Base-by-base conservation (phyloP, 371 early-diverging fungal genomes). In the Actinomortierella ambigua region DNA sequence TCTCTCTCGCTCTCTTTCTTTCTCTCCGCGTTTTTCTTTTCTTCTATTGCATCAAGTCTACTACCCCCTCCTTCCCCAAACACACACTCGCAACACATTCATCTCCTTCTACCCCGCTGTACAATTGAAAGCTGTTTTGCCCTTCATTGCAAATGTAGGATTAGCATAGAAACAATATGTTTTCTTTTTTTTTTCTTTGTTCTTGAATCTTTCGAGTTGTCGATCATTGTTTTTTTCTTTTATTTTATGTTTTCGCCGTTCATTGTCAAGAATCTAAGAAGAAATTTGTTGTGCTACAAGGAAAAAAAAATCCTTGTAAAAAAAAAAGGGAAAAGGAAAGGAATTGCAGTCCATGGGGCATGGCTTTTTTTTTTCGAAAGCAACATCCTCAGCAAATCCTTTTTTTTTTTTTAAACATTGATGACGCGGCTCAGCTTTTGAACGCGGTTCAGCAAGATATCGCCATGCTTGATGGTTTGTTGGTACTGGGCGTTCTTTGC, bases 401-500 rank as follows among this genome's bases (percentile, higher is more conserved):
- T 20, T 20, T 56, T 46, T 56, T 46, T 17, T 54, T 22, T 55
- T 78, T 83, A 89, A 66, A 89, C 88, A 69, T 89, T 92, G 65
- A 95, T 92, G 55, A 98, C 95, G 50, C 98, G 87, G 61, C 94
- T 91, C 57, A 98, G 83, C 75, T 97, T 98, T 82, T 99, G 99
- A 52, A 99, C 86, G 63, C 95, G 90, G 80, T 95, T 98, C 69
- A 98, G 82, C 63, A 99, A 81, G 63, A 94, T 58, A 79, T 99
- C 99, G 13, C 99, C 98, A 69, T 96, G 95, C 81, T 98, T 99
- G 76, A 99, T 96, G 23, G 91, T 87, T 48, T 87, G 81, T 77
- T 96, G 97, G 80, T 98, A 99, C 81, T 97, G 96, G 22, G 94
- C 94, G 65, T 98, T 97, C 87, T 97, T 96, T 28, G 90, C 88